A percentile compares a stretch with the other conserved stretches of the same genome.
Evolutionary conservation across 495 filamentous ascomycete species (phyloP).

Genomic region (Staphylotrichum longicolle): DNA sequence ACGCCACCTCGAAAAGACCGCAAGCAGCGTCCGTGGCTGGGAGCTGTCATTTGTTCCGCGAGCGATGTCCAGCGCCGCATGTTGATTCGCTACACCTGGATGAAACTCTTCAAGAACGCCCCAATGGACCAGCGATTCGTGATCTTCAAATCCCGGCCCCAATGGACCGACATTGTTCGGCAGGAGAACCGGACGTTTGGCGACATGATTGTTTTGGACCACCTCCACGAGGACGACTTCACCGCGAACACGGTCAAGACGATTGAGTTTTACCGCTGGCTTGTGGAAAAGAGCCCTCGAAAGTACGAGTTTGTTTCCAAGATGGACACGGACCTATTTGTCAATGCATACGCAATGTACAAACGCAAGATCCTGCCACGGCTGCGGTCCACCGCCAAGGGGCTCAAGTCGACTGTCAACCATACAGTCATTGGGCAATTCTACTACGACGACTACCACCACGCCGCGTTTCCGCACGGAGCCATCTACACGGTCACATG

Average conservation of each 20-base stretch:
- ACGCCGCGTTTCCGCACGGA: slow-evolving; percentile 7
- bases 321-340: slow-evolving; percentile 14
- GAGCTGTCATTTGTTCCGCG: slow-evolving; percentile 14
- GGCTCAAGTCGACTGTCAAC: slow-evolving; percentile 4
- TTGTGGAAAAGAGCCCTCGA: slow-evolving; percentile 2
- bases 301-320: slow-evolving; percentile 17
- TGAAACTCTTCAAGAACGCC: slow-evolving; percentile 10
- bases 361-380: slow-evolving; percentile 3
- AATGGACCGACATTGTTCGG: neutral
- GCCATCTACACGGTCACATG: slow-evolving; percentile 14
- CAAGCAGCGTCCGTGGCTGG: slow-evolving; percentile 11
- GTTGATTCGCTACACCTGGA: slow-evolving; percentile 17
- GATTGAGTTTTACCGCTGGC: slow-evolving; percentile 6
- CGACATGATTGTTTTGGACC: slow-evolving; percentile 14
- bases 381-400: neutral
- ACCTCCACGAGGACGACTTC: slow-evolving; percentile 15
- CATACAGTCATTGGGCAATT: slow-evolving; percentile 14
- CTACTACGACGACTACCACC: slow-evolving; percentile 7
- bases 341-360: slow-evolving; percentile 4
- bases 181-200: slow-evolving; percentile 13
- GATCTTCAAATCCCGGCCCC: slow-evolving; percentile 10
- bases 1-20: neutral
- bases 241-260: slow-evolving; percentile 14
- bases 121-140: slow-evolving; percentile 17
- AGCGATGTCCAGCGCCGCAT: slow-evolving; percentile 10